Evolutionary conservation across 1,284 basidiomycete genomes (phyloP), one percentile per base, ranked within the genome.

Genomic region (Pseudozyma flocculosa): DNA sequence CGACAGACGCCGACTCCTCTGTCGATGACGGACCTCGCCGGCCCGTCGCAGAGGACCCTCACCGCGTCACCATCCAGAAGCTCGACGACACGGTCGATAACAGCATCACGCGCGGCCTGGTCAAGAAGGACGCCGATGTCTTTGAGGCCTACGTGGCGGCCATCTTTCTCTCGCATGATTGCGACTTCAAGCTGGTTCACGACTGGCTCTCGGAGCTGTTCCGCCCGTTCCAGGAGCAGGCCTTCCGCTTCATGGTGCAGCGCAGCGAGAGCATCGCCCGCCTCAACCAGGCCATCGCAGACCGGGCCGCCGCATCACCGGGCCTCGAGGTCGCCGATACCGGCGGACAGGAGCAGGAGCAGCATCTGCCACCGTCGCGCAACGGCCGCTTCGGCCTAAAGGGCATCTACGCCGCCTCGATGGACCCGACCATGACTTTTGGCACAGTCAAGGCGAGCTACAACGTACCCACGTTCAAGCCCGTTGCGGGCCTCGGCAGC

Each of bases 81-180:
- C 48, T 32, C 22, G 60, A 41, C 0, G 21, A 19, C 14, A 13
- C n/a, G 9, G n/a, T 21, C 5, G n/a, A 17, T 22, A 17, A 5
- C 8, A 26, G n/a, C 23, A 17, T 30, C 23, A 18, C 5, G 41
- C 4, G 17, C 8, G 21, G 41, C 13, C 23, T 58, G 9, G 54
- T 66, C 52, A 66, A 66, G 39, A 46, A 54, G 11, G 52, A 66
- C 40, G 63, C 63, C 1, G 63, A 66, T 36, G 61, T 66, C 59
- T 66, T 66, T 32, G 63, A 66, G 43, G 63, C 63, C 22, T 66
- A 66, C 26, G 55, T 54, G 10, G 58, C 63, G 0, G 63, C 63
- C 1, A 55, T 66, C 11, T 66, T 66, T 24, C 53, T 66, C 21
- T 58, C 51, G 34, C 26, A 61, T 43, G 59, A 49, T 0, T 48